Conservation (phyloP, 352 stramenopile species). For the Pythium sukuiense region DNA sequence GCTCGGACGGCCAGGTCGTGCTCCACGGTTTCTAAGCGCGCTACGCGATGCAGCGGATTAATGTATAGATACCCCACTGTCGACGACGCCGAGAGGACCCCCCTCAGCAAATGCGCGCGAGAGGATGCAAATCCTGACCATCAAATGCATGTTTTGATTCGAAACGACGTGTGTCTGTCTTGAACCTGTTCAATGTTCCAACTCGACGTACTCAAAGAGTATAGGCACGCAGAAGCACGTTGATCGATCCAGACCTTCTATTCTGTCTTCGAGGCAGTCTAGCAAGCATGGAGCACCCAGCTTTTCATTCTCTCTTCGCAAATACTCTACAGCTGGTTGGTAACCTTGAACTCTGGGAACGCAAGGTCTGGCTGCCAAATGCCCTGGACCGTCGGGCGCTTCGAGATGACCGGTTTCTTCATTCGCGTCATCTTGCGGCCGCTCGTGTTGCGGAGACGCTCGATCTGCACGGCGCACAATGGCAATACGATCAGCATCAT, state of each 20-base stretch:
- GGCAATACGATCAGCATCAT: neutral
- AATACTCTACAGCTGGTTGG: slow-evolving; percentile 39
- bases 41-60: slow-evolving; percentile 8
- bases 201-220: too few species aligned
- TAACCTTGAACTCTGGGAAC: slow-evolving; percentile 86
- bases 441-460: slow-evolving; percentile 84
- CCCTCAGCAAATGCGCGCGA: neutral
- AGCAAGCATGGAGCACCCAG: neutral
- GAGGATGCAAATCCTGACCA: slow-evolving; percentile 6
- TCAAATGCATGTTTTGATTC: slow-evolving; percentile 6
- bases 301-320: slow-evolving; percentile 5
- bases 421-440: slow-evolving; percentile 88
- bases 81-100: slow-evolving; percentile 4
- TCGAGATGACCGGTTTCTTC: slow-evolving; percentile 82
- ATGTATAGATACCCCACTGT: slow-evolving; percentile 30
- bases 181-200: neutral
- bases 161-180: neutral
- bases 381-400: slow-evolving; percentile 78
- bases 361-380: slow-evolving; percentile 88
- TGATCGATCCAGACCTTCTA: slow-evolving; percentile 5
- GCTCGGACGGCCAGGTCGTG: slow-evolving; percentile 93
- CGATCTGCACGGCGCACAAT: slow-evolving; percentile 43
- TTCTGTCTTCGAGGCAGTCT: slow-evolving; percentile 2
- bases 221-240: too few species aligned
- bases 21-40: slow-evolving; percentile 96